Evolutionary conservation across 106 monocot genomes (phyloP).

Genomic region (Phalaenopsis equestris): DNA sequence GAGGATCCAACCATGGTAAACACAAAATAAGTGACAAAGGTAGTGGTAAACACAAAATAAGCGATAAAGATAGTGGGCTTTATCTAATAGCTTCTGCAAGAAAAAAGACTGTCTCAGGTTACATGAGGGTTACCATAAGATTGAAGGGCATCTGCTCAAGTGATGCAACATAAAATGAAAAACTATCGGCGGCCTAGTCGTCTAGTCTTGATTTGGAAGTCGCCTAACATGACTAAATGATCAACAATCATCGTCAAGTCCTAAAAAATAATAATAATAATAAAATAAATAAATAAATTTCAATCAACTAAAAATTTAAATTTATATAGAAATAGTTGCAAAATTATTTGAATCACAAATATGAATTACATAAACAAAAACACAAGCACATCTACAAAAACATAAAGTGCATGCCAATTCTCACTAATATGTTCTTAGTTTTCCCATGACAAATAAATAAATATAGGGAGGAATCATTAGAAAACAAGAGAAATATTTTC

Average conservation of each 20-base stretch:
- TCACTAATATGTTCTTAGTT: neutral
- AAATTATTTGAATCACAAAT: neutral
- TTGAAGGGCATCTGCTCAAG: neutral
- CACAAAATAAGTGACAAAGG: neutral
- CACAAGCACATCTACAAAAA: neutral
- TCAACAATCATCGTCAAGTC: neutral
- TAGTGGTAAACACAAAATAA: neutral
- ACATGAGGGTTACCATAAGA: neutral
- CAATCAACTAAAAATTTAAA: neutral
- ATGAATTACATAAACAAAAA: neutral
- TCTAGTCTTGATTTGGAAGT: neutral
- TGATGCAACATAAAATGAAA: neutral
- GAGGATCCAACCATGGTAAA: neutral
- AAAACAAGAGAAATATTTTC: neutral
- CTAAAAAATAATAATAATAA: neutral
- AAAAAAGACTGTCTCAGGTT: neutral
- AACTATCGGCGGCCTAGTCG: neutral
- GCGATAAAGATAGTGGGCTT: neutral
- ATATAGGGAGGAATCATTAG: neutral
- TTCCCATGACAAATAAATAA: neutral
- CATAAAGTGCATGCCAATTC: neutral
- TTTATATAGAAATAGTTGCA: neutral
- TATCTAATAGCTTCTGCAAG: neutral
- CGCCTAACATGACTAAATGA: neutral
- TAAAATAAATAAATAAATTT: neutral